Base-by-base conservation (phyloP, 2,329 filamentous ascomycete genomes). In the Nannizziopsis barbatae region DNA sequence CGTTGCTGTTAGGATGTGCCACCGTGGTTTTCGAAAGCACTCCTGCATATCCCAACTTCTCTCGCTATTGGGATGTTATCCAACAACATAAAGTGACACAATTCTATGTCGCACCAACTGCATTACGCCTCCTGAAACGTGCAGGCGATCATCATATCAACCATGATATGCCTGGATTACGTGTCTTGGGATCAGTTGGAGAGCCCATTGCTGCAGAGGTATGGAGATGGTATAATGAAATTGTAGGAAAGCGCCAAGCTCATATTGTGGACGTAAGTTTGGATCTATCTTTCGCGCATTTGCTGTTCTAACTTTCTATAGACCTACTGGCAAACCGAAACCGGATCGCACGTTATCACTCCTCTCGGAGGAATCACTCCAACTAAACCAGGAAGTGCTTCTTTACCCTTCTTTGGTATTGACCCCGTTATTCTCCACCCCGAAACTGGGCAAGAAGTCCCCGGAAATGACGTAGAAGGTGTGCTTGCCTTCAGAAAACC, bases 321-420 rank as follows among this genome's bases (percentile, higher is more conserved):
- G 87, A 98, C 92, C 47, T 98, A 98, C 77, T 98, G 92, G 92
- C 92, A 98, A 79, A 98, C 92, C 46, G 92, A 98, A 74, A 98
- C 92, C 1, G 92, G 92, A 49, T 96, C 86, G 54, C 82, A 98
- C 69, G 88, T 95, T 60, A 96, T 98, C 65, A 86, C 88, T 4
- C 92, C 92, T 14, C 75, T 98, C 51, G 89, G 84, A 43, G 92
- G 92, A 63, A 78, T 96, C 32, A 96, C 90, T 0, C 88, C 92
- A 18, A 96, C 92, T 18, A 98, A 98, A 74, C 92, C 92, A 15
- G 92, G 92, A 47, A 93, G 86, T 63, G 92, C 92, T 7, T 95
- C 92, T 9, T 76, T 96, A 33, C 92, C 92, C 36, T 98, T 96
- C 79, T 98, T 98, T 65, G 92, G 92, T 58, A 92, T 98, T 60